A percentile compares a stretch with the other conserved stretches of the same genome.
phyloP scores from a whole-genome alignment of 75 land plant genomes.

The Pinus albicaulis region DNA sequence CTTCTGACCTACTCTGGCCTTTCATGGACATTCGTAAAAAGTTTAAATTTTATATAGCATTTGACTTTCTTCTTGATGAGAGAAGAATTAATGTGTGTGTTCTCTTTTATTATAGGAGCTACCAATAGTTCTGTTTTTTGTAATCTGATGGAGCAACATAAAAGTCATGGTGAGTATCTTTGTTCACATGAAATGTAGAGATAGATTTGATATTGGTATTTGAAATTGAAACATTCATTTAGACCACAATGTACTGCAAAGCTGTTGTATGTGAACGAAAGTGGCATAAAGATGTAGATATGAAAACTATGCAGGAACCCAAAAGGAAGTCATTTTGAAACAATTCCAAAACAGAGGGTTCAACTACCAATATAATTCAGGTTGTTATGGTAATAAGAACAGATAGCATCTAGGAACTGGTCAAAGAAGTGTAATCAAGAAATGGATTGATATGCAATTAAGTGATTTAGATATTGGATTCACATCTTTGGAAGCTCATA shows the following conservation, averaged over 20 bases:
- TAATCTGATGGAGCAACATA: conserved; percentile 57
- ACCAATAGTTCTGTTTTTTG: conserved; percentile 37
- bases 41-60: not conserved
- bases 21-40: no score
- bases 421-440: not conserved
- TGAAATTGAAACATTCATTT: not conserved
- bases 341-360: not conserved
- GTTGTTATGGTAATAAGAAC: not conserved
- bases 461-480: not conserved
- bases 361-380: not conserved
- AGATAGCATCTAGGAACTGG: not conserved
- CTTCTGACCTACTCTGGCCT: no score
- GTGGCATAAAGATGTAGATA: not conserved
- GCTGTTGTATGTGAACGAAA: not conserved
- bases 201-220: not conserved
- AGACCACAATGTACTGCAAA: not conserved
- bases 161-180: conserved; percentile 43
- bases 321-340: not conserved
- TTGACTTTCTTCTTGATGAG: not conserved
- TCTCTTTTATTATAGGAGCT: conserved; percentile 33
- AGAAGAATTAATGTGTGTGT: not conserved
- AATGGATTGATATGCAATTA: not conserved
- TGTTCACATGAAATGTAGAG: not conserved
- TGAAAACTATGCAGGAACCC: not conserved
- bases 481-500: not conserved